Evolutionary conservation across 805 yeast genomes (phyloP), one percentile per base, ranked within the genome.

Genomic region (Metschnikowia cerradonensis): DNA sequence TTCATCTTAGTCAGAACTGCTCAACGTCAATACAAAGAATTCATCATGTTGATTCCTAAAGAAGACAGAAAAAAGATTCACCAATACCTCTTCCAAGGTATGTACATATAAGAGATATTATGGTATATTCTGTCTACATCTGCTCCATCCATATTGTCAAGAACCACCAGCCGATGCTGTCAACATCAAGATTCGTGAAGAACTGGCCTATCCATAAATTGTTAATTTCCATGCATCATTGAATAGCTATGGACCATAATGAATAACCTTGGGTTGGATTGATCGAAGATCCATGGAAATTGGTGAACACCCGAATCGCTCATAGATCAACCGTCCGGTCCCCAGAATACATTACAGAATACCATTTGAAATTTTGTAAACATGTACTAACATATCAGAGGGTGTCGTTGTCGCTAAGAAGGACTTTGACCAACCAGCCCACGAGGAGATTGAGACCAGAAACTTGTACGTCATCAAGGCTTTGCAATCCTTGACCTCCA

Each of bases 401-500:
- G 99, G 99, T 82, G 99, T 92, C 77, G 89, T 90, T 76, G 98
- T 94, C 71, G 99, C 99, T 75, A 89, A 91, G 88, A 94, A 94
- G 86, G 97, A 94, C 82, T 92, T 83, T 84, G 83, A 87, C 87
- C 96, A 87, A 80, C 86, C 94, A 76, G 84, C 89, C 81, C 99
- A 94, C 82, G 98, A 94, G 72, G 97, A 90, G 73, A 88, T 94
- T 76, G 96, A 88, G 80, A 88, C 96, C 84, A 92, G 81, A 83
- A 94, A 94, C 95, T 86, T 94, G 77, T 94, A 77, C 75, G 99
- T 75, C 68, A 90, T 94, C 85, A 94, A 94, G 87, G 97, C 99
- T 73, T 86, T 94, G 78, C 99, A 94, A 83, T 92, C 98, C 61
- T 89, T 94, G 78, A 90, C 96, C 73, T 94, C 99, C 60, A 90